Evolutionary conservation across 1,284 basidiomycete species (phyloP), one percentile per base, ranked within the genome.

Genomic region (Microbotryum violaceum): DNA sequence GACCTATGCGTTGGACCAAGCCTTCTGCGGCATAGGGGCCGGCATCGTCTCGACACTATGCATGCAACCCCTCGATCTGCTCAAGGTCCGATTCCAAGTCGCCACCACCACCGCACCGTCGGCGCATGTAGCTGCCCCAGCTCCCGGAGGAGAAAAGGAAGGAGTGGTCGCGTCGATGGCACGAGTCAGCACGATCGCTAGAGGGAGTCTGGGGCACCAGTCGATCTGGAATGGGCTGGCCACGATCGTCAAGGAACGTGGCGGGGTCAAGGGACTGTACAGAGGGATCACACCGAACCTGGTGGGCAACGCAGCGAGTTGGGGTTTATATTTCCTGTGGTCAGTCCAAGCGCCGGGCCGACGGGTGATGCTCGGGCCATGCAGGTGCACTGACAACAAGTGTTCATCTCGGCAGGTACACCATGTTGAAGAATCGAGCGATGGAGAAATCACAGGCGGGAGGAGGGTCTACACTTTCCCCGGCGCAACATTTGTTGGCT

Each of bases 311-410:
- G 91, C 93, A n/a, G 85, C 88, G 7, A 93, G 89, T 70, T 98
- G 94, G 94, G 94, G 96, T 0, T 77, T 97, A 37, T 98, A 99
- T 77, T 98, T 98, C 77, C 82, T 97, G 65, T 96, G 96, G 94
- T 94, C 74, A 77, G 90, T 82, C 2, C 12, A 42, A 6, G 37
- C 12, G 31, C 31, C 8, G 7, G 10, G 9, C 46, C 23, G 16
- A 37, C 2, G 4, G 18, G 2, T n/a, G 47, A 1, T n/a, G 21
- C 25, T 18, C n/a, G 6, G 14, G 29, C 2, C 5, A 20, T 1
- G 42, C 8, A 18, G 9, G 21, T 33, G 21, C 9, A 3, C 47
- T 51, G 31, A 25, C 4, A 6, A 33, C n/a, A 0, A 29, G 3
- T 20, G n/a, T 3, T 3, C 25, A 6, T 4, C 27, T 0, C 5